Evolutionary conservation across 116 monocot species (phyloP).

Genomic region (Iris pallida): DNA sequence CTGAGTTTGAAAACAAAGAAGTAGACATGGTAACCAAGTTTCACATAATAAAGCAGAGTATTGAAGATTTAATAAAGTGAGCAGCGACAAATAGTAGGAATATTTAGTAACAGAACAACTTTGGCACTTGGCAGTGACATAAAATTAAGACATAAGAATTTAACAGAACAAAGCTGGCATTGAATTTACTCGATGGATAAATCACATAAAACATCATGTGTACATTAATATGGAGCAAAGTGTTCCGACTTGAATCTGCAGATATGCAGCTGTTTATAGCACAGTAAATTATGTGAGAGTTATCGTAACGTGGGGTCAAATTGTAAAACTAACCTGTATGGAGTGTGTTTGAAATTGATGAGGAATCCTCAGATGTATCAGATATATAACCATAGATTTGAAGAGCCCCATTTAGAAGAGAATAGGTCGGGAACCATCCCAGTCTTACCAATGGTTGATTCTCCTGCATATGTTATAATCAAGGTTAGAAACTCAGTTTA

Average conservation of each 20-base stretch:
- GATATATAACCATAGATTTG: slow-evolving; percentile 63
- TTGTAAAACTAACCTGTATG: slow-evolving; percentile 28
- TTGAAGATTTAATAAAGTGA: not conserved
- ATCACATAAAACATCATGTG: not conserved
- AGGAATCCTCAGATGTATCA: slow-evolving; percentile 14
- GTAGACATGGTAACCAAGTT: not conserved
- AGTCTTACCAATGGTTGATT: slow-evolving; percentile 25
- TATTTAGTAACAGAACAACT: not conserved
- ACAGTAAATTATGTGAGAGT: too few relatives aligned
- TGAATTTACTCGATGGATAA: too few relatives aligned
- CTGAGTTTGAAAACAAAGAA: slow-evolving; percentile 26
- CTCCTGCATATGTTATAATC: slow-evolving; percentile 32
- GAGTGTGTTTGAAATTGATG: slow-evolving; percentile 14
- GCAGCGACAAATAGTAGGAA: not conserved
- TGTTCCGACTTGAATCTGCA: not conserved
- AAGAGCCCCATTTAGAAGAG: slow-evolving; percentile 57
- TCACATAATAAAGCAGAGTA: not conserved
- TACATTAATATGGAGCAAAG: not conserved
- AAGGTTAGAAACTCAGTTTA: too few relatives aligned
- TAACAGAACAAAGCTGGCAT: too few relatives aligned
- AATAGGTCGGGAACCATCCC: slow-evolving; percentile 60
- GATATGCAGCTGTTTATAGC: not conserved
- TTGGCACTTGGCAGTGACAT: not conserved
- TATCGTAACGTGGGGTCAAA: not conserved
- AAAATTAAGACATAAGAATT: too few relatives aligned